A percentile compares a stretch with the other conserved stretches of the same genome.
These are phyloP conservation scores for Xerocomus minutiporus DNA, from an alignment of 1,284 basidiomycete species.

Conservation along the genomic window DNA sequence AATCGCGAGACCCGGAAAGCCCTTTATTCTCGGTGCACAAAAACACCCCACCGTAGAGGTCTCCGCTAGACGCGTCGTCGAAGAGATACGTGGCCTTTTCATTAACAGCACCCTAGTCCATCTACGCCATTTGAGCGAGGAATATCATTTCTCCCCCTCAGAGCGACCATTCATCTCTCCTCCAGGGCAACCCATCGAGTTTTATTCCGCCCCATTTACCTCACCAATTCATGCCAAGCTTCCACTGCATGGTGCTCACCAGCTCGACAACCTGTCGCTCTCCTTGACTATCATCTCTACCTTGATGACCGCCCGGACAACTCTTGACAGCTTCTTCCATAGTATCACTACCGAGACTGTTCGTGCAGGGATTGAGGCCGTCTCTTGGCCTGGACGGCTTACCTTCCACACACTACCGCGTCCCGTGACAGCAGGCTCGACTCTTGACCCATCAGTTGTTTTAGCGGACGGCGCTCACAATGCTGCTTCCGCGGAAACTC, in stretches of 20 bases:
- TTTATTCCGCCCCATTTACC: slow-evolving; percentile 41
- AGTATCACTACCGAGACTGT: slow-evolving; percentile 28
- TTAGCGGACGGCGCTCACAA: slow-evolving; percentile 97
- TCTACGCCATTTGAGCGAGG: slow-evolving; percentile 24
- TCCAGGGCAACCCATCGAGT: slow-evolving; percentile 41
- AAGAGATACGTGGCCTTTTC: slow-evolving; percentile 40
- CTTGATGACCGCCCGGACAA: slow-evolving; percentile 40
- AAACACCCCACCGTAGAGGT: slow-evolving; percentile 48
- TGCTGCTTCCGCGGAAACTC: slow-evolving; percentile 68
- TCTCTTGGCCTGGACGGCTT: slow-evolving; percentile 81
- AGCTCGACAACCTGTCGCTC: slow-evolving; percentile 74
- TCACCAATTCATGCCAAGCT: slow-evolving; percentile 40
- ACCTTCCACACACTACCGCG: slow-evolving; percentile 56
- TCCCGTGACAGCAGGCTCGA: slow-evolving; percentile 16
- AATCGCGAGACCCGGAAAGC: slow-evolving; percentile 66
- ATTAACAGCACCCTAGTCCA: slow-evolving; percentile 32
- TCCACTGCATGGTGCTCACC: slow-evolving; percentile 77
- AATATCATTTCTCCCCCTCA: slow-evolving; percentile 34
- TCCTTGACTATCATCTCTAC: slow-evolving; percentile 64
- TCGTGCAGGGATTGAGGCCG: slow-evolving; percentile 51
- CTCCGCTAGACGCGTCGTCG: slow-evolving; percentile 40
- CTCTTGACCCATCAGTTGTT: slow-evolving; percentile 38
- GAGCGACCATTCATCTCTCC: slow-evolving; percentile 36
- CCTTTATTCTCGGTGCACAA: slow-evolving; percentile 77
- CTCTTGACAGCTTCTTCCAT: slow-evolving; percentile 13